Percentiles rank a stretch among this genome's conserved stretches.
These are phyloP conservation scores for Tardiomyces digboiensis DNA, from an alignment of 1,139 yeast genomes.

Conservation along the genomic window DNA sequence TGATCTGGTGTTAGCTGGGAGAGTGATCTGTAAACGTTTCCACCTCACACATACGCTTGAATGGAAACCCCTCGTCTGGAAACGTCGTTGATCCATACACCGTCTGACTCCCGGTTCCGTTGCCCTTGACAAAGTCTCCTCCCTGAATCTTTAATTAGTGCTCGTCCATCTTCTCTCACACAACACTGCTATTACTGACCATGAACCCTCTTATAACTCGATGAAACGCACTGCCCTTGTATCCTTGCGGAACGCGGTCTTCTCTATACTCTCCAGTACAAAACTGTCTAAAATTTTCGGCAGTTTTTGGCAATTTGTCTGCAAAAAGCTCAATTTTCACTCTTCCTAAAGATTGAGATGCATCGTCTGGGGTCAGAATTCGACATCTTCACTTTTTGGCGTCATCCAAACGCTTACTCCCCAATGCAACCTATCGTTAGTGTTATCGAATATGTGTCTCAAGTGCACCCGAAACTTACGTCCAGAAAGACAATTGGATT, in stretches of 20 bases:
- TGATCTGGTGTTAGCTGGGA: slow-evolving; percentile 24
- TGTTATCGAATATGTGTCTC: neutral
- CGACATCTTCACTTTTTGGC: neutral
- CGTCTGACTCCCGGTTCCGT: slow-evolving; percentile 36
- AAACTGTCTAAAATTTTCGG: slow-evolving; percentile 45
- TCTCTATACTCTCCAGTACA: slow-evolving; percentile 44
- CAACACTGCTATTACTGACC: slow-evolving; percentile 24
- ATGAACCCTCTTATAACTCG: slow-evolving; percentile 73
- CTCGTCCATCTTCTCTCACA: neutral
- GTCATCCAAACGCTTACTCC: neutral
- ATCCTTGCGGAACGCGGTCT: slow-evolving; percentile 42
- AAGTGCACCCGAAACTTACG: slow-evolving; percentile 11
- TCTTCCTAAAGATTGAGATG: slow-evolving; percentile 28
- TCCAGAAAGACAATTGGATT: slow-evolving; percentile 34
- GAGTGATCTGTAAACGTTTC: neutral
- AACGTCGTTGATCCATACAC: slow-evolving; percentile 54
- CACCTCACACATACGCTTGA: slow-evolving; percentile 2
- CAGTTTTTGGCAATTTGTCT: slow-evolving; percentile 21
- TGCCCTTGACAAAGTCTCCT: slow-evolving; percentile 34
- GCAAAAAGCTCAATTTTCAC: slow-evolving; percentile 34
- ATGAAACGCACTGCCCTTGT: slow-evolving; percentile 70
- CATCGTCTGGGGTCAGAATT: neutral
- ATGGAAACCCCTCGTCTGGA: slow-evolving; percentile 69
- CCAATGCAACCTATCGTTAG: neutral
- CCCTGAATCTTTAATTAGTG: slow-evolving; percentile 12